These are phyloP conservation scores for Leucocoprinus birnbaumii DNA, from an alignment of 768 basidiomycete genomes.

Conservation along the genomic window DNA sequence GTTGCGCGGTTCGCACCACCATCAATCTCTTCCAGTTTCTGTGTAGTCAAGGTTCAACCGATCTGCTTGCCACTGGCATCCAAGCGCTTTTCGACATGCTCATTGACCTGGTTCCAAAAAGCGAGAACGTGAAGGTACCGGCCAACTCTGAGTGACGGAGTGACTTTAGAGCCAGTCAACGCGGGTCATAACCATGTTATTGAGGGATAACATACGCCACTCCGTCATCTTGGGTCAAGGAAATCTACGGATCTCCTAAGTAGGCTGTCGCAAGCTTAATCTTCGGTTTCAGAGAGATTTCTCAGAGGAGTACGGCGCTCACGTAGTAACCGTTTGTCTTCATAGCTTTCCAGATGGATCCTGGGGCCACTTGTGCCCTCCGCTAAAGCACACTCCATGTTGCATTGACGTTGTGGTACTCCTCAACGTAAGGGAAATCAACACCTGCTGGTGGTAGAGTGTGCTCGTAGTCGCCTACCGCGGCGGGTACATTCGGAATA, in stretches of 20 bases:
- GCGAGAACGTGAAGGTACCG: conserved; percentile 40
- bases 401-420: conserved; percentile 19
- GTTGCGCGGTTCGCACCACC: conserved; percentile 24
- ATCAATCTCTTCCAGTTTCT: conserved; percentile 22
- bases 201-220: conserved; percentile 27
- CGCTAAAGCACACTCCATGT: conserved; percentile 17
- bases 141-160: too few species aligned
- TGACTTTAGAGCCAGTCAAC: too few species aligned
- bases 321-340: conserved; percentile 34
- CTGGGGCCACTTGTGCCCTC: conserved; percentile 32
- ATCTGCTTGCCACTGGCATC: conserved; percentile 24
- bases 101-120: conserved; percentile 39
- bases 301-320: conserved; percentile 5
- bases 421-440: conserved; percentile 26
- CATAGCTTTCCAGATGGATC: conserved; percentile 33
- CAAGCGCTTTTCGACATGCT: conserved; percentile 37
- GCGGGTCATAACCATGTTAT: too few species aligned
- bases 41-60: conserved; percentile 33
- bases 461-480: conserved; percentile 31
- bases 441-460: conserved; percentile 30
- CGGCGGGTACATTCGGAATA: conserved; percentile 30
- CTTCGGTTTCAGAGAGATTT: too few species aligned
- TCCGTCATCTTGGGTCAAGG: conserved; percentile 29
- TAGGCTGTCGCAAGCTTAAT: not conserved
- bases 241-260: conserved; percentile 28